Conservation (phyloP, 108 stramenopile genomes). For the Discostella stelligeroides region DNA sequence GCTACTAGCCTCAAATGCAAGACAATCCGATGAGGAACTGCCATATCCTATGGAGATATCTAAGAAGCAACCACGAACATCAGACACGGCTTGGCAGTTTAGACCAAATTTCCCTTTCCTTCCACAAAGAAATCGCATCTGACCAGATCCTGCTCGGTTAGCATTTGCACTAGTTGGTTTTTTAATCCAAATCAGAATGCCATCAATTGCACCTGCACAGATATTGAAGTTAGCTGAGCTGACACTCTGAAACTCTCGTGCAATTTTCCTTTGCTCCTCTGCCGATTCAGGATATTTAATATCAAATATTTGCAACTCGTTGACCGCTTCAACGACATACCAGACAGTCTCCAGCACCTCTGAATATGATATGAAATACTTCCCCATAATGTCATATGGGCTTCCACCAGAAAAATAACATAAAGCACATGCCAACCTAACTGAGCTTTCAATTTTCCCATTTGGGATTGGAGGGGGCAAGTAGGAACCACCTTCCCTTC, state of each 20-base stretch:
- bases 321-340: constrained; percentile 1
- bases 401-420: constrained; percentile 31
- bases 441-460: constrained; percentile 2
- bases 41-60: neutral
- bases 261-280: constrained; percentile 26
- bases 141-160: constrained; percentile 5
- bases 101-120: constrained; percentile 43
- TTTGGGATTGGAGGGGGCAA: constrained; percentile 9
- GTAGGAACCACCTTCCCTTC: neutral
- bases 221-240: constrained; percentile 7
- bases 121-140: constrained; percentile 28
- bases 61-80: neutral
- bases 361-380: constrained; percentile 7
- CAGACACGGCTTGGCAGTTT: constrained; percentile 9
- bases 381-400: constrained; percentile 25
- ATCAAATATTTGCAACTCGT: neutral
- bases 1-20: neutral
- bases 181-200: constrained; percentile 10
- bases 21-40: neutral
- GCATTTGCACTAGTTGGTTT: constrained; percentile 6
- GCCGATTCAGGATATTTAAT: constrained; percentile 12
- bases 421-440: constrained; percentile 20
- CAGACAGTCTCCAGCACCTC: constrained; percentile 7
- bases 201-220: constrained; percentile 6
- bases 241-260: constrained; percentile 22